phyloP scores from a whole-genome alignment of 257 asterid species.

The Scutellaria baicalensis region DNA sequence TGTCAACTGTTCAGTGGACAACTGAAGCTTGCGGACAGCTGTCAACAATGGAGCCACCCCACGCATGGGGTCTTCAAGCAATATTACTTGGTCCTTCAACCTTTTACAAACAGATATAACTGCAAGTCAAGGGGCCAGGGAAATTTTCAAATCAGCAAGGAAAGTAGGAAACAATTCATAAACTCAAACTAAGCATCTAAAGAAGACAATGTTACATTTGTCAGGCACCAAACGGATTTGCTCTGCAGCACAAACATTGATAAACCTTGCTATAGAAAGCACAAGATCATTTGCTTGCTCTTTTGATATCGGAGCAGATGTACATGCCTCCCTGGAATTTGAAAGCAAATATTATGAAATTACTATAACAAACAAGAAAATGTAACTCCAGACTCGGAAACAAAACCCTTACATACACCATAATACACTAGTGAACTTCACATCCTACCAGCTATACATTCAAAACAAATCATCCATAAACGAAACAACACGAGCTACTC shows the following conservation, averaged over 20 bases:
- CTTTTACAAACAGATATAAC: slow-evolving; percentile 76
- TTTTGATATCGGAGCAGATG: slow-evolving; percentile 40
- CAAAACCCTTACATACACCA: neutral
- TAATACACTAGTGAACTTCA: neutral
- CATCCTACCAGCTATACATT: neutral
- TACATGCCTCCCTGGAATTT: slow-evolving; percentile 64
- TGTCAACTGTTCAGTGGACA: slow-evolving; percentile 72
- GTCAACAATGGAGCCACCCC: slow-evolving; percentile 82
- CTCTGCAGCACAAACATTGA: slow-evolving; percentile 55
- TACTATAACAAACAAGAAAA: neutral
- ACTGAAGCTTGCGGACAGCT: slow-evolving; percentile 67
- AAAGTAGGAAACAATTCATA: neutral
- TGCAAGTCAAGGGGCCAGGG: slow-evolving; percentile 35
- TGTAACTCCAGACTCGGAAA: neutral
- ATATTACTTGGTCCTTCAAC: slow-evolving; percentile 67
- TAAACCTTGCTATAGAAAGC: slow-evolving; percentile 53
- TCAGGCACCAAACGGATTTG: slow-evolving; percentile 83
- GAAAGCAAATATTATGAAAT: neutral
- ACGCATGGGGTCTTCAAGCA: slow-evolving; percentile 66
- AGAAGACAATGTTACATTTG: slow-evolving; percentile 44
- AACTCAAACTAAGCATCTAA: neutral
- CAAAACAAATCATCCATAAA: neutral
- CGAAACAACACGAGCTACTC: neutral
- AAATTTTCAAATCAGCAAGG: slow-evolving; percentile 17
- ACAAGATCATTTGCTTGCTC: slow-evolving; percentile 55